Evolutionary conservation across 345 rosid species (phyloP), one percentile per base, ranked within the genome.

Genomic region (Kandelia obovata): DNA sequence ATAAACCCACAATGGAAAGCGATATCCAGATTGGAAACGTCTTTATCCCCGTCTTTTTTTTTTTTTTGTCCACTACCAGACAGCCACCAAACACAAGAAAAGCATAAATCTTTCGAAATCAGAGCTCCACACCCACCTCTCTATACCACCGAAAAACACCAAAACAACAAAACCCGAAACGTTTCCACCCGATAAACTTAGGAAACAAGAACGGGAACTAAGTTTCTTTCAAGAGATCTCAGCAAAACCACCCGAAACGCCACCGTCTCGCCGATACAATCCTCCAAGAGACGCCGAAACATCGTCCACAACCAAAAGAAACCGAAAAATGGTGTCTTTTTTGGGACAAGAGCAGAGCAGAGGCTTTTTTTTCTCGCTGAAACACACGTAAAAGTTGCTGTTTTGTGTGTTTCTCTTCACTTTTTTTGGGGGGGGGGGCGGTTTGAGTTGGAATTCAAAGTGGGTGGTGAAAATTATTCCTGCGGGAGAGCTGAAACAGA

Each of bases 31-130:
- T 69, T 67, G 62, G 76, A 43, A 63, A 78, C 71, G 76, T 65
- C 69, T 78, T 77, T 64, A 76, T 79, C 81, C 84, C 79, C 64
- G 47, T n/a, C n/a, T 9, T 31, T 13, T 17, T 77, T 76, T 73
- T 70, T 77, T 71, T 68, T 70, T 77, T 71, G 70, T 69, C 80
- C 61, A 47, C 77, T 78, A 72, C 57, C 59, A 79, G 83, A 77
- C 87, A 86, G 76, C 77, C 75, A 60, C 80, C 84, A 79, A 88
- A 80, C 88, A 83, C 89, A 81, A 79, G 81, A 81, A 84, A 75
- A 68, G 73, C 46, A 64, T 56, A 83, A 76, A 83, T 77, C 82
- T 80, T 78, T 81, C 73, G 81, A 88, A 89, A 89, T 87, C 86
- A 85, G 88, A 84, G 86, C 88, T 81, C 81, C 57, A 75, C 71